Conservation (phyloP, 75 land plant genomes). For the Pinus albicaulis region DNA sequence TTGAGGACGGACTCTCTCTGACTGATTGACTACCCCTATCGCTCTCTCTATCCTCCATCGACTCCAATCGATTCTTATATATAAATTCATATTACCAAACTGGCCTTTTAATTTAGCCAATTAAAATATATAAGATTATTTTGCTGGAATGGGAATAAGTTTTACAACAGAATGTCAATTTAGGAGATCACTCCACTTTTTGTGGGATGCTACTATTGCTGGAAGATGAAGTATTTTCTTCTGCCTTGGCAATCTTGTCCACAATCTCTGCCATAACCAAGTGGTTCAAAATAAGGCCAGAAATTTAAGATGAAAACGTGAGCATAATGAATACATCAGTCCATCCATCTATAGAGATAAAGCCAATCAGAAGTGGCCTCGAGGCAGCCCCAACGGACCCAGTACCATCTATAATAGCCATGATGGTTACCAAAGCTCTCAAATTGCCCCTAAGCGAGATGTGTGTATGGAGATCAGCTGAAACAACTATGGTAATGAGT, state of each 20-base stretch:
- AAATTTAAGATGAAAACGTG: conserved; percentile 51
- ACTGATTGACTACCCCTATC: too few species aligned
- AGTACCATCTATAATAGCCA: conserved; percentile 95
- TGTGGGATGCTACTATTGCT: too few species aligned
- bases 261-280: conserved; percentile 67
- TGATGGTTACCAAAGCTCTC: conserved; percentile 82
- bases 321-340: conserved; percentile 39
- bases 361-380: conserved; percentile 59
- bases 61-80: too few species aligned
- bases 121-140: too few species aligned
- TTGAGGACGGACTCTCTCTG: too few species aligned
- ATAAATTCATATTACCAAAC: too few species aligned
- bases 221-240: too few species aligned
- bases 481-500: conserved; percentile 58
- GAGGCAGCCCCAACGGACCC: conserved; percentile 89
- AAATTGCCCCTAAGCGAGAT: conserved; percentile 42
- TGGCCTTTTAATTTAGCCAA: too few species aligned
- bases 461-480: conserved; percentile 86
- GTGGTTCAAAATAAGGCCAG: conserved; percentile 72
- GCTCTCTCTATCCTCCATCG: too few species aligned
- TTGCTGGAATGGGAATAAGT: too few species aligned
- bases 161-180: too few species aligned
- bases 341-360: conserved; percentile 28
- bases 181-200: too few species aligned
- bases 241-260: conserved; percentile 23